Conservation (phyloP, 1,284 basidiomycete species). For the Binderoboletus segoi region DNA sequence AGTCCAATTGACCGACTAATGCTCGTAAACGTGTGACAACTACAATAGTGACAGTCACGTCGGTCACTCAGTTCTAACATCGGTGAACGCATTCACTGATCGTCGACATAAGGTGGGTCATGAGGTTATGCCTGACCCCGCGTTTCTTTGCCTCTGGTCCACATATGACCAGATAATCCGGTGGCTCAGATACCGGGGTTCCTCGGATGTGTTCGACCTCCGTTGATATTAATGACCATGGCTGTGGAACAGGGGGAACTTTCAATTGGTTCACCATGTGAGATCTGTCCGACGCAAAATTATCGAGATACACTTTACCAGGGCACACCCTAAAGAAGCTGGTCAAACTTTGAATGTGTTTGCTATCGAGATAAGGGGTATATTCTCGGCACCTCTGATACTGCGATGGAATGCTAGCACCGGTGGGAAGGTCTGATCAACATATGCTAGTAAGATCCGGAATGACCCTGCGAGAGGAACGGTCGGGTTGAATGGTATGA, state of each 20-base stretch:
- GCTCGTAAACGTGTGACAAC: conserved; percentile 27
- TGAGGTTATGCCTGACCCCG: conserved; percentile 58
- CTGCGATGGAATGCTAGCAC: conserved; percentile 33
- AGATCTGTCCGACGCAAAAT: conserved; percentile 77
- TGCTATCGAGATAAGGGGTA: conserved; percentile 10
- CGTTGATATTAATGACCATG: conserved; percentile 4
- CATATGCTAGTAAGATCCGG: conserved; percentile 49
- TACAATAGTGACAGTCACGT: conserved; percentile 26
- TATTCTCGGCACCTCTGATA: conserved; percentile 50
- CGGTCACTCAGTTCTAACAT: conserved; percentile 43
- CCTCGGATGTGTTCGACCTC: conserved; percentile 11
- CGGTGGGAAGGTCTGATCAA: conserved; percentile 53
- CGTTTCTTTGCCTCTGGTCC: conserved; percentile 46
- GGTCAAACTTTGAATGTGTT: conserved; percentile 3
- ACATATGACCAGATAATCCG: conserved; percentile 53
- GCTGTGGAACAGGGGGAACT: conserved; percentile 12
- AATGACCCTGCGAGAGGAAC: conserved; percentile 14
- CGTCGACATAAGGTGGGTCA: conserved; percentile 65
- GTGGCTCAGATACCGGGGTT: conserved; percentile 44
- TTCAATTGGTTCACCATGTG: conserved; percentile 59
- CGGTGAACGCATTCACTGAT: conserved; percentile 38
- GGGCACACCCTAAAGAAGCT: conserved; percentile 60
- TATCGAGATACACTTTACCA: conserved; percentile 49
- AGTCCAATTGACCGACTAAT: no score
- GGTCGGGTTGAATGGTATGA: not conserved